phyloP scores from a whole-genome alignment of 768 basidiomycete genomes.

The Tulasnella sp. region DNA sequence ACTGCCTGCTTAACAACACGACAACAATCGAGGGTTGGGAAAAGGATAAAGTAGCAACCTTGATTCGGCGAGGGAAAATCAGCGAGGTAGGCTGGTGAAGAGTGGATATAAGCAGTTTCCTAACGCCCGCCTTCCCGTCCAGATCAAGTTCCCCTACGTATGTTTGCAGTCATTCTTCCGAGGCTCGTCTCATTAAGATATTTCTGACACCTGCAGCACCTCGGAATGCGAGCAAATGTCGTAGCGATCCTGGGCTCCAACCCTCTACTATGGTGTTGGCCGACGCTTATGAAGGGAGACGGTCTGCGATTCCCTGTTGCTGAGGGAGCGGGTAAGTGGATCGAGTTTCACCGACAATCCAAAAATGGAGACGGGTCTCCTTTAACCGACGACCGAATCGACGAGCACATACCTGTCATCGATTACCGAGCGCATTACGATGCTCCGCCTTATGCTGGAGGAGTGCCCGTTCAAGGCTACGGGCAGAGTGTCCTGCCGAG shows the following conservation, averaged over 20 bases:
- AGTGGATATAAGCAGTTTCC: constrained; percentile 1
- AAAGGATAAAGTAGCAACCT: constrained; percentile 86
- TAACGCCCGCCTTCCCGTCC: neutral
- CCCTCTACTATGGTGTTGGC: constrained; percentile 81
- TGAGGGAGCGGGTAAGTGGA: constrained; percentile 70
- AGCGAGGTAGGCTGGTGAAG: constrained; percentile 52
- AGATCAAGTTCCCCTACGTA: constrained; percentile 94
- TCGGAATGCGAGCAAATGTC: constrained; percentile 71
- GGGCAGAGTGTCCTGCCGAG: constrained; percentile 11
- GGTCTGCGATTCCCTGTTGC: constrained; percentile 77
- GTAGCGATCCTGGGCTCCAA: constrained; percentile 72
- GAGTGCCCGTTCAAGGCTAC: constrained; percentile 14
- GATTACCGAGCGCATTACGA: constrained; percentile 14
- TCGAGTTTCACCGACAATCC: constrained; percentile 40
- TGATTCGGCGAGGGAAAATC: constrained; percentile 82
- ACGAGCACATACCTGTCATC: neutral
- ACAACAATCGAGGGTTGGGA: constrained; percentile 99
- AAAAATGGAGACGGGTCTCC: neutral
- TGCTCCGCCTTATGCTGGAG: constrained; percentile 22
- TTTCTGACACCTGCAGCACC: constrained; percentile 52
- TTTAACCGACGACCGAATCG: neutral
- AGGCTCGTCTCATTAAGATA: neutral
- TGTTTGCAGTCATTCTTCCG: constrained; percentile 35
- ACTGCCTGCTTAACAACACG: constrained; percentile 67
- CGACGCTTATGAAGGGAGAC: constrained; percentile 56